Conservation (phyloP, 2,329 filamentous ascomycete genomes). For the Colletotrichum sp. region DNA sequence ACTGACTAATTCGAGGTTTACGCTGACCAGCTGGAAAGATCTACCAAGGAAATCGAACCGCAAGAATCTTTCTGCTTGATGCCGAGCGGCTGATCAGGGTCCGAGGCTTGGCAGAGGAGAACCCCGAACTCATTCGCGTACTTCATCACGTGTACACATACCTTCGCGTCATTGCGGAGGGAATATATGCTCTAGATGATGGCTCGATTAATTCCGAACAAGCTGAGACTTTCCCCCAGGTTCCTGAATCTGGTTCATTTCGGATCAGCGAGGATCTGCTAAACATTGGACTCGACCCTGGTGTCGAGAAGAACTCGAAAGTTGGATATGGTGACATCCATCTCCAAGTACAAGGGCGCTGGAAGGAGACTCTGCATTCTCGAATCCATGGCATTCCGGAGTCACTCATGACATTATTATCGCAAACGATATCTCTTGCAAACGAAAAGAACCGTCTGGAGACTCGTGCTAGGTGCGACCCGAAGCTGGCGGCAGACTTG, state of each 20-base stretch:
- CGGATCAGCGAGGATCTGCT: constrained; percentile 29
- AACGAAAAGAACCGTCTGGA: constrained; percentile 43
- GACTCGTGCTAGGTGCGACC: constrained; percentile 23
- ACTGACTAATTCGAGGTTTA: not conserved
- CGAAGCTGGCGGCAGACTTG: constrained; percentile 27
- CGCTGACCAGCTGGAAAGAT: not conserved
- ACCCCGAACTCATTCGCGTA: constrained; percentile 42
- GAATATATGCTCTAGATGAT: constrained; percentile 19
- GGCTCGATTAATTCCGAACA: not conserved
- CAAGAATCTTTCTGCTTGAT: constrained; percentile 34
- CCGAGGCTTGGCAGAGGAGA: constrained; percentile 34
- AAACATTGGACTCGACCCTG: constrained; percentile 24
- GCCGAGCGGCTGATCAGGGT: constrained; percentile 47
- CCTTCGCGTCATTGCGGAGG: constrained; percentile 48
- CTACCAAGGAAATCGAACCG: not conserved
- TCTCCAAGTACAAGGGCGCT: constrained; percentile 42
- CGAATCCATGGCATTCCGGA: constrained; percentile 51
- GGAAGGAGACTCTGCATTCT: constrained; percentile 44
- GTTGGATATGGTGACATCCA: constrained; percentile 49
- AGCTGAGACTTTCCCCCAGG: not conserved
- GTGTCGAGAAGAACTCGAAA: constrained; percentile 34
- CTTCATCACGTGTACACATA: constrained; percentile 53
- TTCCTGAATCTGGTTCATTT: constrained; percentile 20
- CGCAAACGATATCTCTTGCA: constrained; percentile 44
- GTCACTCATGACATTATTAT: constrained; percentile 42